A percentile compares a stretch with the other conserved stretches of the same genome.
Conservation (phyloP, 2,329 filamentous ascomycete species). For the Lecanosticta acicola region DNA sequence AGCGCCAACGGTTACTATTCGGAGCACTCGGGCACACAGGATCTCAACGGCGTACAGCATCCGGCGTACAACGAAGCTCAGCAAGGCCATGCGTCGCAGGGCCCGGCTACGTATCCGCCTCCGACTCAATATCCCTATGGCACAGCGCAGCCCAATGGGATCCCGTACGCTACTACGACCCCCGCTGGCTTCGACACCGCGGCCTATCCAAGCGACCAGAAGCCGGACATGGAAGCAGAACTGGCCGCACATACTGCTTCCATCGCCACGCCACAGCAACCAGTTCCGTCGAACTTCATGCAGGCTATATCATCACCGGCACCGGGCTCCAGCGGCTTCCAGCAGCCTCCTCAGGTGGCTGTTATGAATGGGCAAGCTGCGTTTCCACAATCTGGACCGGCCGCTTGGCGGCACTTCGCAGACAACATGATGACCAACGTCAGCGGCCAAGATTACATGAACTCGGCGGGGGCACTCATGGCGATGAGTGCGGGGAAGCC, state of each 20-base stretch:
- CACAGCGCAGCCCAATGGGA: constrained; percentile 10
- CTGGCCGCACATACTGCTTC: constrained; percentile 15
- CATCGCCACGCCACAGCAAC: constrained; percentile 7
- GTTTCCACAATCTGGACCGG: constrained; percentile 19
- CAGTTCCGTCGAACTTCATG: constrained; percentile 16
- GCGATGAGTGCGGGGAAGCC: constrained; percentile 12
- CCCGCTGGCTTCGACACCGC: constrained; percentile 13
- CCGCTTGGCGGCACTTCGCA: constrained; percentile 31
- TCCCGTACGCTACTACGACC: constrained; percentile 9
- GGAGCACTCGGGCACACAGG: constrained; percentile 9
- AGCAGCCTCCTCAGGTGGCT: constrained; percentile 7
- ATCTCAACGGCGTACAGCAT: constrained; percentile 7
- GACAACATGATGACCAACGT: constrained; percentile 25
- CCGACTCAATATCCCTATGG: constrained; percentile 11
- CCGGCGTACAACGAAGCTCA: constrained; percentile 20
- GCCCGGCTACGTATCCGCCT: constrained; percentile 12
- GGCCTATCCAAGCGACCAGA: constrained; percentile 15
- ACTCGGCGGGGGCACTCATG: constrained; percentile 13
- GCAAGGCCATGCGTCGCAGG: constrained; percentile 11
- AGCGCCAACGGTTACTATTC: constrained; percentile 10
- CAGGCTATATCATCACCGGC: constrained; percentile 17
- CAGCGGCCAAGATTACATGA: constrained; percentile 14
- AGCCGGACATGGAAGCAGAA: constrained; percentile 22
- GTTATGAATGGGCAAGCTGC: constrained; percentile 11
- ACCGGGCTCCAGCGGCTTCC: constrained; percentile 9